Conservation (phyloP, 2,329 filamentous ascomycete genomes). For the Ramularia collo-cygni region DNA sequence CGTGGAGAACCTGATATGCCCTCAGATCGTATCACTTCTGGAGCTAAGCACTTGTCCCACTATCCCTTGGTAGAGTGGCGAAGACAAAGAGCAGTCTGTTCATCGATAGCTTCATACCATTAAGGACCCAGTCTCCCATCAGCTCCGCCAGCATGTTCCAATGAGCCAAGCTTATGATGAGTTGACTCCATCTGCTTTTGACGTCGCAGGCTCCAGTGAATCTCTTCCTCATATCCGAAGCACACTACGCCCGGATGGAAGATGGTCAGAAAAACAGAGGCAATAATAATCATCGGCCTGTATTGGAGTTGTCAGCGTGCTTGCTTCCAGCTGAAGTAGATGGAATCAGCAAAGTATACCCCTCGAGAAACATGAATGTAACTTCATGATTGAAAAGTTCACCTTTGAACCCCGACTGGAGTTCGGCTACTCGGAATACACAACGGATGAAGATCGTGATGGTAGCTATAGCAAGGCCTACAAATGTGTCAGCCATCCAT, state of each 20-base stretch:
- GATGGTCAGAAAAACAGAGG: constrained; percentile 39
- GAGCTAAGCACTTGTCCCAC: too few relatives aligned
- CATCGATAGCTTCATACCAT: too few relatives aligned
- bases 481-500: background rate
- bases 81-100: too few relatives aligned
- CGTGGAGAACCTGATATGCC: too few relatives aligned
- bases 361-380: constrained; percentile 46
- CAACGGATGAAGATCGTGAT: constrained; percentile 55
- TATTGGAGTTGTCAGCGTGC: background rate
- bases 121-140: too few relatives aligned
- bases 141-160: background rate
- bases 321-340: background rate
- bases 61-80: too few relatives aligned
- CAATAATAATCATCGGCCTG: constrained; percentile 43
- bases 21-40: too few relatives aligned
- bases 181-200: background rate
- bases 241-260: constrained; percentile 41
- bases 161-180: background rate
- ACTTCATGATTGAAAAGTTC: constrained; percentile 46
- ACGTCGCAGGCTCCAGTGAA: constrained; percentile 18
- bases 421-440: constrained; percentile 59
- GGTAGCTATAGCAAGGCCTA: constrained; percentile 49
- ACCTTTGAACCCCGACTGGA: constrained; percentile 57
- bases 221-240: constrained; percentile 18
- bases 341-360: constrained; percentile 14